Percentiles rank a stretch among this genome's conserved stretches.
phyloP scores from a whole-genome alignment of 2,329 filamentous ascomycete species.

The Didymella glomerata region DNA sequence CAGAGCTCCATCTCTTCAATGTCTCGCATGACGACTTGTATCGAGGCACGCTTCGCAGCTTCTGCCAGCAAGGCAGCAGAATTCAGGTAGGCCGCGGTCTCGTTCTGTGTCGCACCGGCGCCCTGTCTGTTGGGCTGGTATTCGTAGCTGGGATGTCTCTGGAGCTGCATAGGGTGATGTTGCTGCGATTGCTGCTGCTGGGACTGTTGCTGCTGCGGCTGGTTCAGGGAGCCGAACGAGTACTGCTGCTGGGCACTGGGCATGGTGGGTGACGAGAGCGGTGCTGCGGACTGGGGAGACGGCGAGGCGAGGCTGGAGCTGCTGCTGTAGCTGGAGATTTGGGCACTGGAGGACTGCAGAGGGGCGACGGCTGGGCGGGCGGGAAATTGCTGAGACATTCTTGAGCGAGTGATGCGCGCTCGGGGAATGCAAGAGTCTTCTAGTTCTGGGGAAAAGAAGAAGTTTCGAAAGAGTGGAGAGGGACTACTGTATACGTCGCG shows the following conservation, averaged over 20 bases:
- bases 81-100: constrained; percentile 72
- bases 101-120: constrained; percentile 50
- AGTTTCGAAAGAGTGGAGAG: constrained; percentile 21
- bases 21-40: constrained; percentile 87
- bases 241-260: constrained; percentile 13
- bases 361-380: constrained; percentile 48
- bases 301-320: constrained; percentile 51
- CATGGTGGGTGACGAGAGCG: constrained; percentile 45
- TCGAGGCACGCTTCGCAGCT: constrained; percentile 90
- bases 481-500: constrained; percentile 13
- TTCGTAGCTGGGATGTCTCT: constrained; percentile 42
- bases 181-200: constrained; percentile 42
- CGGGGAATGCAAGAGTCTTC: constrained; percentile 13
- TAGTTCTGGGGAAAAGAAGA: constrained; percentile 17
- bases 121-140: constrained; percentile 48
- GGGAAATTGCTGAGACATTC: constrained; percentile 32
- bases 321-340: constrained; percentile 53
- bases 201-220: constrained; percentile 45
- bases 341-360: constrained; percentile 44
- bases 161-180: constrained; percentile 41
- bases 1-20: constrained; percentile 74
- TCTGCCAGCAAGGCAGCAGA: constrained; percentile 89
- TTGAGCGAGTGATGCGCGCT: constrained; percentile 20
- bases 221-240: constrained; percentile 27
- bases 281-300: constrained; percentile 46